Conservation (phyloP, 1,139 yeast species). For the Taphrina flavorubra region DNA sequence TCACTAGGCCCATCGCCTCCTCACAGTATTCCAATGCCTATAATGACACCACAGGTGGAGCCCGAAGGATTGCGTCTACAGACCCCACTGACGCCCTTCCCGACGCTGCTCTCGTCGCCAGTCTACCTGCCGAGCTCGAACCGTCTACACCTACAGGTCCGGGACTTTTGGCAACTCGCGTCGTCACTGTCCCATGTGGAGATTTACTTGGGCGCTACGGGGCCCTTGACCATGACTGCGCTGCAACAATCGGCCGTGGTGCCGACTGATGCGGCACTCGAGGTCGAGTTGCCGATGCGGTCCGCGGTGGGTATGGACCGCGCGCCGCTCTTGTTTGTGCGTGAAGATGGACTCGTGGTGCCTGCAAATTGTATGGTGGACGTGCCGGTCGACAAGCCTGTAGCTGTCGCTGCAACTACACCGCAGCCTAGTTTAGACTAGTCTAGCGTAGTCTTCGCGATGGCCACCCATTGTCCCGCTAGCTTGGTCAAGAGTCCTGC, state of each 20-base stretch:
- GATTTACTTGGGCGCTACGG: slow-evolving; percentile 35
- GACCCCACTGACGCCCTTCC: slow-evolving; percentile 35
- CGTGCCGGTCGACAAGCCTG: neutral
- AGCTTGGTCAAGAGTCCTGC: neutral
- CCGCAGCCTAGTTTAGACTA: no score
- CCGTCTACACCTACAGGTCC: slow-evolving; percentile 25
- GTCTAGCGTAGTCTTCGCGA: no score
- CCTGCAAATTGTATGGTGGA: slow-evolving; percentile 26
- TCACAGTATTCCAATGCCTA: no score
- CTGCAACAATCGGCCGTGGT: slow-evolving; percentile 16
- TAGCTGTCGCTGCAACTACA: no score
- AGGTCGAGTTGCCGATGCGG: slow-evolving; percentile 30
- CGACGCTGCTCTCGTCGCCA: slow-evolving; percentile 34
- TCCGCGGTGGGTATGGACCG: slow-evolving; percentile 2
- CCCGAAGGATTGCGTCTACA: slow-evolving; percentile 1
- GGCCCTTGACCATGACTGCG: slow-evolving; percentile 34
- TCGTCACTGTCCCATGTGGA: slow-evolving; percentile 15
- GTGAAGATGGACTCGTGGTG: slow-evolving; percentile 31
- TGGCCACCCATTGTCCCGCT: no score
- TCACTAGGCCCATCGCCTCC: neutral
- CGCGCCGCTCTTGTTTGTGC: slow-evolving; percentile 32
- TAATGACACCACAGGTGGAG: neutral
- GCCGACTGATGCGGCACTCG: slow-evolving; percentile 23
- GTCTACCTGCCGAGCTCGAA: slow-evolving; percentile 18
- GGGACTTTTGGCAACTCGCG: slow-evolving; percentile 25